phyloP scores from a whole-genome alignment of 2,329 filamentous ascomycete species.

The Fusarium continuum region DNA sequence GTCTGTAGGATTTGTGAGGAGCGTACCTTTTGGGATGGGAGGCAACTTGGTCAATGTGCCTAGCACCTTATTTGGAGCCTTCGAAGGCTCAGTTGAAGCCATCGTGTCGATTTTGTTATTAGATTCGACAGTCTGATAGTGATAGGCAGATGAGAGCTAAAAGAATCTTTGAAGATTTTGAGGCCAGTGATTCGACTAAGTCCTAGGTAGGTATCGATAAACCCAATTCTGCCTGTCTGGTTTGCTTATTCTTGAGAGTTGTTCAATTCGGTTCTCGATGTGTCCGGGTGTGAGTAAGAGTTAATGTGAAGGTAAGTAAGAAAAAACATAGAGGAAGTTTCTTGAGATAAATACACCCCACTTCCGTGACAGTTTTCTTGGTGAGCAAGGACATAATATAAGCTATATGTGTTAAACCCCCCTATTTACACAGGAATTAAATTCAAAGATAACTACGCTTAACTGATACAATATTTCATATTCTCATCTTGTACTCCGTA shows the following conservation, averaged over 20 bases:
- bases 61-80: conserved; percentile 26
- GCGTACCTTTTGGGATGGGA: conserved; percentile 47
- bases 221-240: neutral
- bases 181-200: neutral
- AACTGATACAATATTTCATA: too few species aligned
- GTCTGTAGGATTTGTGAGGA: neutral
- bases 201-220: neutral
- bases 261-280: neutral
- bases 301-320: neutral
- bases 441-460: too few species aligned
- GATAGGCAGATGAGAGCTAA: conserved; percentile 17
- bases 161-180: neutral
- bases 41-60: conserved; percentile 48
- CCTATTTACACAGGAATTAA: too few species aligned
- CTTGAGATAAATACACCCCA: conserved; percentile 9
- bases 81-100: conserved; percentile 29
- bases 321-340: conserved; percentile 11
- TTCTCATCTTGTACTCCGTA: neutral
- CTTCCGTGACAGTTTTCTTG: neutral
- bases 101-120: conserved; percentile 23
- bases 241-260: neutral
- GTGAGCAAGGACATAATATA: too few species aligned
- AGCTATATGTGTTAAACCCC: too few species aligned
- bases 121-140: conserved; percentile 22
- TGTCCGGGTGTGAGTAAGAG: neutral